phyloP scores from a whole-genome alignment of 2,329 filamentous ascomycete genomes.

The Tricladium varicosporioides region DNA sequence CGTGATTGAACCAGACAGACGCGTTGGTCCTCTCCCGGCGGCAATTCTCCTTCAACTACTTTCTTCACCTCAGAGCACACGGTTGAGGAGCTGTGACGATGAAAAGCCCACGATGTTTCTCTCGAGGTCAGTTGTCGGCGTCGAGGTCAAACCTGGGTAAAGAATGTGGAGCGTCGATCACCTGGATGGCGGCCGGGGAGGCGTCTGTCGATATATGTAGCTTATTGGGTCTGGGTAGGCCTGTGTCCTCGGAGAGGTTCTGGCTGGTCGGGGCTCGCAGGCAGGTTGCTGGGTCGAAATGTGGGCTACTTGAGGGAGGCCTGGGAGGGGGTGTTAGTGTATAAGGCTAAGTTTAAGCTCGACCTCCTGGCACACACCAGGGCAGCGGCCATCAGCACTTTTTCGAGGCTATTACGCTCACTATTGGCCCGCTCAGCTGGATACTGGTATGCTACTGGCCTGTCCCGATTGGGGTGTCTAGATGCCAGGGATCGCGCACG shows the following conservation, averaged over 20 bases:
- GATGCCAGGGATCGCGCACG: not conserved
- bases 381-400: no score
- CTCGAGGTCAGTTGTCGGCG: conserved; percentile 10
- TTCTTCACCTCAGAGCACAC: not conserved
- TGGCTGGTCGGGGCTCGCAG: conserved; percentile 26
- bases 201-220: conserved; percentile 35
- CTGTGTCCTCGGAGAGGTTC: conserved; percentile 20
- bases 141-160: conserved; percentile 23
- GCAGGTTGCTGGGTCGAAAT: conserved; percentile 24
- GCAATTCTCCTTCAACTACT: not conserved
- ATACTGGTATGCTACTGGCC: no score
- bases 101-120: conserved; percentile 8
- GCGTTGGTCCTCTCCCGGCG: no score
- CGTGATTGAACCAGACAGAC: no score
- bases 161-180: conserved; percentile 41
- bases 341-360: no score
- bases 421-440: no score
- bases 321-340: not conserved
- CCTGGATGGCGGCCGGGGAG: conserved; percentile 38
- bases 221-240: conserved; percentile 30
- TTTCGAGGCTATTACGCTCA: no score
- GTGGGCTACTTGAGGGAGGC: not conserved
- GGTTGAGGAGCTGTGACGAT: not conserved
- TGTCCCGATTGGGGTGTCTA: not conserved
- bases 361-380: no score